Evolutionary conservation across 2,329 filamentous ascomycete species (phyloP).

Genomic region (Anthostomella pinea): DNA sequence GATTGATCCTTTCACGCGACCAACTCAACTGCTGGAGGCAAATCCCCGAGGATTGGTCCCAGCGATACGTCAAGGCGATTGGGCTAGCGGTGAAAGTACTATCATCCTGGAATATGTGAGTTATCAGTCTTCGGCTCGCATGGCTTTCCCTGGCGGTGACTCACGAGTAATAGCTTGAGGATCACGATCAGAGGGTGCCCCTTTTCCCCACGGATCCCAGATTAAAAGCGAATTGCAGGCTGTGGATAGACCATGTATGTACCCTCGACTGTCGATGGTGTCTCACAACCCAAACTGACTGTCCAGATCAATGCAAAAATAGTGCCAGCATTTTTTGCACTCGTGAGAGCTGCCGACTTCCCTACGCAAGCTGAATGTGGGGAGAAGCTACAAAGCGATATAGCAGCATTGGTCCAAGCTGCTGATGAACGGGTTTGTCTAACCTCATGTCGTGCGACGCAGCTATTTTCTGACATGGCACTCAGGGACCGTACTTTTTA

Average conservation of each 20-base stretch:
- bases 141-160: background rate
- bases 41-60: conserved; percentile 76
- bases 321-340: conserved; percentile 71
- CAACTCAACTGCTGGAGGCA: conserved; percentile 61
- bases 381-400: conserved; percentile 61
- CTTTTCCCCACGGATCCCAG: conserved; percentile 66
- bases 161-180: conserved; percentile 59
- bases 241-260: conserved; percentile 78
- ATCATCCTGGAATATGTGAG: conserved; percentile 82
- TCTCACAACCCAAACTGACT: too few species aligned
- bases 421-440: conserved; percentile 41
- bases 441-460: background rate
- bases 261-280: too few species aligned
- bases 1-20: conserved; percentile 75
- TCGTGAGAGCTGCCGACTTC: conserved; percentile 64
- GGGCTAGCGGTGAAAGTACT: conserved; percentile 78
- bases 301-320: conserved; percentile 71
- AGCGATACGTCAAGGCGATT: conserved; percentile 72
- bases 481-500: conserved; percentile 66
- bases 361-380: conserved; percentile 57
- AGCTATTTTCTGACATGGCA: conserved; percentile 4
- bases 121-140: conserved; percentile 7
- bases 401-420: conserved; percentile 50
- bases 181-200: conserved; percentile 57
- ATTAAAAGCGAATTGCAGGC: conserved; percentile 67